Conservation (phyloP, 768 basidiomycete genomes). For the Dioszegia crocea region DNA sequence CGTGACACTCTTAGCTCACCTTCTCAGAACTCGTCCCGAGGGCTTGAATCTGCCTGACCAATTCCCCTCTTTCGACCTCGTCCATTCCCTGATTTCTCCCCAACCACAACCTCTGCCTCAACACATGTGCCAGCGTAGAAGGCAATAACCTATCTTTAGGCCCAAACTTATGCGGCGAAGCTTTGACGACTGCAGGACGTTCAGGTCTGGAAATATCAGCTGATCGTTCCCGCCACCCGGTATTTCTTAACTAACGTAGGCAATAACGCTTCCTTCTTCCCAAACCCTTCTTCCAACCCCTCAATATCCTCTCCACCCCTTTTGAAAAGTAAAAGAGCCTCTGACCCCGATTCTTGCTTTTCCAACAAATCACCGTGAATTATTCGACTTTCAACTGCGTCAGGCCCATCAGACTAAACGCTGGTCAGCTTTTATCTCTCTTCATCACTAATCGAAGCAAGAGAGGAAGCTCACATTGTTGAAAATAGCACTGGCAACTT, state of each 20-base stretch:
- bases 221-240: neutral
- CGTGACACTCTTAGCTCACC: slow-evolving; percentile 1
- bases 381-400: slow-evolving; percentile 28
- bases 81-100: slow-evolving; percentile 44
- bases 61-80: slow-evolving; percentile 49
- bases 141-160: slow-evolving; percentile 31
- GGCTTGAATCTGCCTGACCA: slow-evolving; percentile 53
- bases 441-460: neutral
- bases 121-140: slow-evolving; percentile 26
- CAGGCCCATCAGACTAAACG: slow-evolving; percentile 27
- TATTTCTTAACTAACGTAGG: slow-evolving; percentile 24
- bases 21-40: slow-evolving; percentile 16
- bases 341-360: slow-evolving; percentile 51
- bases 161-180: neutral
- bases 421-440: neutral
- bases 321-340: slow-evolving; percentile 58
- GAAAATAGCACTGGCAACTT: slow-evolving; percentile 20
- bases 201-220: slow-evolving; percentile 25
- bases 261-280: slow-evolving; percentile 31
- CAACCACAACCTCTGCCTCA: slow-evolving; percentile 31
- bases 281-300: slow-evolving; percentile 55
- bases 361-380: slow-evolving; percentile 34
- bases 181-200: neutral
- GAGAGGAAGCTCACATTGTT: slow-evolving; percentile 8
- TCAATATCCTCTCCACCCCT: slow-evolving; percentile 29